phyloP scores from a whole-genome alignment of 257 asterid genomes.

The Marsdenia floribunda region DNA sequence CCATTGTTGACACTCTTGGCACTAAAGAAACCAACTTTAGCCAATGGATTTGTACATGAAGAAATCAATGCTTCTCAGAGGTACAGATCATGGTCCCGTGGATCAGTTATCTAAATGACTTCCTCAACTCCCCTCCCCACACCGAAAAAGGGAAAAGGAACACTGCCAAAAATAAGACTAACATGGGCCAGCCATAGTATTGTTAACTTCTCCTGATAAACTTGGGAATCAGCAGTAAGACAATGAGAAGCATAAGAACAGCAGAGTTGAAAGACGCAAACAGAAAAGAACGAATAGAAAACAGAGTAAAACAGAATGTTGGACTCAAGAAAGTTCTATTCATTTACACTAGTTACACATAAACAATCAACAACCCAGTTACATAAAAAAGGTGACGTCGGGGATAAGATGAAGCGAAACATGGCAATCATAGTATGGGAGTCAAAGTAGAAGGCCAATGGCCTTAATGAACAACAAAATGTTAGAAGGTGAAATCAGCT shows the following conservation, averaged over 20 bases:
- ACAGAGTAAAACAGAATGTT: background rate
- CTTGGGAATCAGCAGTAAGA: background rate
- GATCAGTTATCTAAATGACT: background rate
- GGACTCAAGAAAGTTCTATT: background rate
- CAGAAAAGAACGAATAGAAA: background rate
- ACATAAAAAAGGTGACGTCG: background rate
- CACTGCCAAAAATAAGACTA: background rate
- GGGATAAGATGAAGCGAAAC: background rate
- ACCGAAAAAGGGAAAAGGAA: background rate
- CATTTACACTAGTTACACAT: background rate
- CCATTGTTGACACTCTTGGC: background rate
- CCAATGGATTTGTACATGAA: background rate
- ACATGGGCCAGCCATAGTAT: background rate
- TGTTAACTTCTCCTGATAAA: background rate
- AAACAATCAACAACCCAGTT: background rate
- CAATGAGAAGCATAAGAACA: background rate
- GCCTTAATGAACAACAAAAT: background rate
- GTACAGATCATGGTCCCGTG: background rate
- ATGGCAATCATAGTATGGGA: background rate
- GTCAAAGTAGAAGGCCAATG: background rate
- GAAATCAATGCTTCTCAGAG: background rate
- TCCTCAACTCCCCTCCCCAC: background rate
- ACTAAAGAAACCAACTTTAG: background rate
- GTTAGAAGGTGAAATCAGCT: slow-evolving; percentile 3
- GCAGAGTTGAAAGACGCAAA: background rate